phyloP scores from a whole-genome alignment of 805 yeast genomes.

The Candida yuanshanica region DNA sequence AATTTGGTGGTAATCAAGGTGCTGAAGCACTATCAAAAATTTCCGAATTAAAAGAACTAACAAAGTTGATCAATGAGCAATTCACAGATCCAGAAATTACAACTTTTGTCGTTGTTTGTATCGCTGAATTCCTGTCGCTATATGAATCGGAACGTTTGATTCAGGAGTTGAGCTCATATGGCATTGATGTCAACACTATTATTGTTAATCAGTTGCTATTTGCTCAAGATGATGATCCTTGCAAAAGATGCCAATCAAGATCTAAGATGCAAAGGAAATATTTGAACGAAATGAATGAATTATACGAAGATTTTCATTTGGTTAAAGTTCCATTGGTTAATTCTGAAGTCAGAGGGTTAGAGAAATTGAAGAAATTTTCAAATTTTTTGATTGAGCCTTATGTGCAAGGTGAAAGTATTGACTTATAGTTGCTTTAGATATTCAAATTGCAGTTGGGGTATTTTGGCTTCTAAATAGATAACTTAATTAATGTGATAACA shows the following conservation, averaged over 20 bases:
- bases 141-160: constrained; percentile 98
- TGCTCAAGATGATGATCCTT: constrained; percentile 69
- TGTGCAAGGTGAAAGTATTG: constrained; percentile 43
- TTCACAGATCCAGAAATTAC: constrained; percentile 95
- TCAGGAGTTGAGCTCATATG: constrained; percentile 90
- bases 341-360: constrained; percentile 89
- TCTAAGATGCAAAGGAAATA: constrained; percentile 95
- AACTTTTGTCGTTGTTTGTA: constrained; percentile 94
- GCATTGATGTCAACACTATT: constrained; percentile 95
- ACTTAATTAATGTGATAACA: too few species aligned
- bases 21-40: constrained; percentile 73
- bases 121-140: constrained; percentile 90
- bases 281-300: constrained; percentile 89
- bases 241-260: constrained; percentile 89
- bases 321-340: constrained; percentile 95
- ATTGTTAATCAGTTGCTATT: constrained; percentile 90
- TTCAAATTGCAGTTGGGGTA: neutral
- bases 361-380: constrained; percentile 78
- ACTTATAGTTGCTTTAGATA: constrained; percentile 7
- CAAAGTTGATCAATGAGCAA: constrained; percentile 85
- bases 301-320: constrained; percentile 94
- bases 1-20: constrained; percentile 60
- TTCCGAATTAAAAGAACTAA: constrained; percentile 73
- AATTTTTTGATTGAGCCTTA: constrained; percentile 74
- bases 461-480: too few species aligned